phyloP scores from a whole-genome alignment of 2,329 filamentous ascomycete species.

The Tolypocladium guangdongense region DNA sequence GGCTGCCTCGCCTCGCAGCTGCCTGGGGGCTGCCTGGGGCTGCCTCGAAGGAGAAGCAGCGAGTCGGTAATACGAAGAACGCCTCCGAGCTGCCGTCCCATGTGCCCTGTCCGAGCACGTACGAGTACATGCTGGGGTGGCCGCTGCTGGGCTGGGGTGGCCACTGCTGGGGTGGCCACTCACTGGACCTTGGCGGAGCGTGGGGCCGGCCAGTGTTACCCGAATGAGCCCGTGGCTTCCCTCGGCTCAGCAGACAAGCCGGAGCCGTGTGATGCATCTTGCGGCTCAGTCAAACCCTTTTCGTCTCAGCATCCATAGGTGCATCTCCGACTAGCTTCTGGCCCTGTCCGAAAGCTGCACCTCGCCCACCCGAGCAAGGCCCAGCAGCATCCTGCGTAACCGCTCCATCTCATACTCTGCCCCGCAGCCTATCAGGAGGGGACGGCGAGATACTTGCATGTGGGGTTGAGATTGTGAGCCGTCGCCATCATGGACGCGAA shows the following conservation, averaged over 20 bases:
- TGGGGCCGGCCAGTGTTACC: neutral
- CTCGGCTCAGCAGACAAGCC: conserved; percentile 5
- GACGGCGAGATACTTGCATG: conserved; percentile 4
- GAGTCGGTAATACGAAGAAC: too few relatives aligned
- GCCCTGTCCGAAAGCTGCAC: neutral
- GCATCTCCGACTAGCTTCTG: neutral
- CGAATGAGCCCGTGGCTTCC: neutral
- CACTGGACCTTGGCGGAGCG: neutral
- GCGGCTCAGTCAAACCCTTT: neutral
- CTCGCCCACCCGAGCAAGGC: neutral
- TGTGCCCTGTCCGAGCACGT: too few relatives aligned
- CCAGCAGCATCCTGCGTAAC: neutral
- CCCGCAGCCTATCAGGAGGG: neutral
- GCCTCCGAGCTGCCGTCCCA: neutral
- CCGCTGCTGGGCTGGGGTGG: neutral
- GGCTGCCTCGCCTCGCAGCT: neutral
- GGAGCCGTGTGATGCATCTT: neutral
- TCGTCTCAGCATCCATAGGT: neutral
- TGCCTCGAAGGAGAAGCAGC: neutral
- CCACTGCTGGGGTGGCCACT: neutral
- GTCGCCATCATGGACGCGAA: conserved; percentile 10
- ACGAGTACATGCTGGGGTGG: too few relatives aligned
- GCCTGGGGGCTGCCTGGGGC: neutral
- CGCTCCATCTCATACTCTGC: neutral
- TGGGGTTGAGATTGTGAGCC: conserved; percentile 8